Percentiles rank a stretch among this genome's conserved stretches.
Evolutionary conservation across 1,284 basidiomycete species (phyloP).

Genomic region (Tetrapyrgos nigripes): DNA sequence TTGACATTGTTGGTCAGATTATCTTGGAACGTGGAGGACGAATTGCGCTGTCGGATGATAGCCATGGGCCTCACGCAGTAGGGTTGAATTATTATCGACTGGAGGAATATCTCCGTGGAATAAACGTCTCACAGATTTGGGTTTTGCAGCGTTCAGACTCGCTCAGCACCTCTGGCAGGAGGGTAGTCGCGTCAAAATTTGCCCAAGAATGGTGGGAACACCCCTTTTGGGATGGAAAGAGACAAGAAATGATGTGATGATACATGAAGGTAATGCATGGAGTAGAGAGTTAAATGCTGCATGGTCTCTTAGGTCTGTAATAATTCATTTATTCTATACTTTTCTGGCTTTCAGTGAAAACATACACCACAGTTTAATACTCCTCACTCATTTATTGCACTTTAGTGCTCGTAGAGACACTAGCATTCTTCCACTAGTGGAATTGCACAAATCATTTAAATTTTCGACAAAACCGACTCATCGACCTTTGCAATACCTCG

Average conservation of each 20-base stretch:
- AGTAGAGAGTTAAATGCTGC: conserved; percentile 2
- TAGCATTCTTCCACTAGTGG: too few species aligned
- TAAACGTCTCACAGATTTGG: conserved; percentile 77
- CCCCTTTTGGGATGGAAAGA: conserved; percentile 54
- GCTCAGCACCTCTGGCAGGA: conserved; percentile 52
- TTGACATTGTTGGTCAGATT: conserved; percentile 50
- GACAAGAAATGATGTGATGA: not conserved
- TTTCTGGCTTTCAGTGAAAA: not conserved
- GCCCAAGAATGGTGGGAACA: conserved; percentile 63
- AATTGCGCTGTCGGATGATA: conserved; percentile 93
- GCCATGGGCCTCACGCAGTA: conserved; percentile 89
- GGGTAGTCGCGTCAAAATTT: conserved; percentile 49
- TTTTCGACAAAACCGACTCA: too few species aligned
- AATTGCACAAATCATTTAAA: too few species aligned
- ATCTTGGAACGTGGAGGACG: conserved; percentile 74
- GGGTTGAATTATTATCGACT: conserved; percentile 85
- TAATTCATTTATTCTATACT: not conserved
- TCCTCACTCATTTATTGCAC: conserved; percentile 22
- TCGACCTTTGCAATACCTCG: too few species aligned
- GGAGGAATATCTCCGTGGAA: conserved; percentile 68
- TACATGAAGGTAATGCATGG: conserved; percentile 19
- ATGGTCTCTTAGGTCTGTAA: not conserved
- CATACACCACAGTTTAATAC: conserved; percentile 11
- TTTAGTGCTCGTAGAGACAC: conserved; percentile 12
- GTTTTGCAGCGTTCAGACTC: conserved; percentile 50